phyloP scores from a whole-genome alignment of 2,329 filamentous ascomycete species.

The Apiospora pterosperma region DNA sequence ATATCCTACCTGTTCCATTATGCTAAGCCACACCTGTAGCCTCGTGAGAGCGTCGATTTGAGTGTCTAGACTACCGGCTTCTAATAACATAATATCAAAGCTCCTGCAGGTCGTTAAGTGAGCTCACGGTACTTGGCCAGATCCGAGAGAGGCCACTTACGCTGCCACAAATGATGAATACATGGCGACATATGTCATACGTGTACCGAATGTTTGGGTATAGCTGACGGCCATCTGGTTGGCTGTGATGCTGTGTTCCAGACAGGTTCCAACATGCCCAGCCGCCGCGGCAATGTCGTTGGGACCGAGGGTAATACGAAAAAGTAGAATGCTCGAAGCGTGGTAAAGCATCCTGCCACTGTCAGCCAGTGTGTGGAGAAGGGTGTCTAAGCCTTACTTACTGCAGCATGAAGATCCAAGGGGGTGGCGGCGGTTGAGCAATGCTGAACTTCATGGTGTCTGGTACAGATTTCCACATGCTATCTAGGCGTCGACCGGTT shows the following conservation, averaged over 20 bases:
- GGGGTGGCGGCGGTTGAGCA: not conserved
- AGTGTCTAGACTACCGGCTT: not conserved
- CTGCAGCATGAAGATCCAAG: constrained; percentile 2
- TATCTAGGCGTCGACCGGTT: not conserved
- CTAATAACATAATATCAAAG: not conserved
- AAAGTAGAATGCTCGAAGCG: not conserved
- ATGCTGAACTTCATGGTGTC: not conserved
- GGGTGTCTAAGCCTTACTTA: not conserved
- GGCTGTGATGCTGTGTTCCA: constrained; percentile 2
- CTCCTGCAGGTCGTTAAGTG: not conserved
- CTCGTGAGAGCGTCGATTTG: not conserved
- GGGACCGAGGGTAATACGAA: not conserved
- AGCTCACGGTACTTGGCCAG: not conserved
- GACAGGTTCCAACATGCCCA: not conserved
- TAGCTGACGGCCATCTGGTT: not conserved
- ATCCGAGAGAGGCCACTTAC: not conserved
- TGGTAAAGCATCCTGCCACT: not conserved
- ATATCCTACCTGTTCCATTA: not conserved
- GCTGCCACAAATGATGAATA: constrained; percentile 1
- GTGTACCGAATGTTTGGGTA: not conserved
- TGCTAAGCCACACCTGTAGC: not conserved
- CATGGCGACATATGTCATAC: constrained; percentile 1
- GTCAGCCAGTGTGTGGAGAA: not conserved
- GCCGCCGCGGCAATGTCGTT: not conserved
- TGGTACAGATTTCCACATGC: not conserved